Evolutionary conservation across 2,329 filamentous ascomycete species (phyloP).

Genomic region (Coniosporium tulheliwenetii): DNA sequence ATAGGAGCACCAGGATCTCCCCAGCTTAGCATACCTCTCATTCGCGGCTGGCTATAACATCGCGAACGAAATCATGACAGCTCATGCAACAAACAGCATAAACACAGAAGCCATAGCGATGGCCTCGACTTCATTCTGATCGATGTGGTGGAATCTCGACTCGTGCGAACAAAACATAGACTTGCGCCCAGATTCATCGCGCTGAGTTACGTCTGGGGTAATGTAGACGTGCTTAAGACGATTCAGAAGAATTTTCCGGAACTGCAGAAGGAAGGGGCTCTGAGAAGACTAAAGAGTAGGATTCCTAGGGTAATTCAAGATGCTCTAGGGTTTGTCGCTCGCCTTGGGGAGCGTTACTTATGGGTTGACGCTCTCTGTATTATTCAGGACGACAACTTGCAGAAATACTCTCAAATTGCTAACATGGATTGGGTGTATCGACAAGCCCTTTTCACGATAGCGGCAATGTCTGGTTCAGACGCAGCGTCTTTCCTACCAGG

Average conservation of each 20-base stretch:
- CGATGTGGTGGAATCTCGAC: no score
- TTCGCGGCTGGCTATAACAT: no score
- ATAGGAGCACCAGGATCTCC: no score
- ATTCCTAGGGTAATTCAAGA: conserved; percentile 3
- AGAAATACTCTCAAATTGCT: conserved; percentile 3
- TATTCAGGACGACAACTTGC: conserved; percentile 4
- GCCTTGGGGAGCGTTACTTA: conserved; percentile 5
- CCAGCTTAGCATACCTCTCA: no score
- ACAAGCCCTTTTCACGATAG: conserved; percentile 3
- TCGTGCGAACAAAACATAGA: no score
- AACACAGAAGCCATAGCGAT: no score
- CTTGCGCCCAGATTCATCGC: neutral
- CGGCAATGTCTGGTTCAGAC: neutral
- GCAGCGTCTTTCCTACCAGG: neutral
- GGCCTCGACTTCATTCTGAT: no score
- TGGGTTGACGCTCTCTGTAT: conserved; percentile 8
- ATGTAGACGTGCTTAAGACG: neutral
- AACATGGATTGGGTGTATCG: conserved; percentile 6
- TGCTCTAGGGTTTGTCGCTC: conserved; percentile 3
- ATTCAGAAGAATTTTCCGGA: no score
- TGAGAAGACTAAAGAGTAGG: conserved; percentile 1
- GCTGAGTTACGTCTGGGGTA: conserved; percentile 1
- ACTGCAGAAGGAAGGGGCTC: neutral
- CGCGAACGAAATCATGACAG: no score
- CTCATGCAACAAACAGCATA: no score